Base-by-base conservation (phyloP, 305 asterid species). In the Ruellia speciosa region DNA sequence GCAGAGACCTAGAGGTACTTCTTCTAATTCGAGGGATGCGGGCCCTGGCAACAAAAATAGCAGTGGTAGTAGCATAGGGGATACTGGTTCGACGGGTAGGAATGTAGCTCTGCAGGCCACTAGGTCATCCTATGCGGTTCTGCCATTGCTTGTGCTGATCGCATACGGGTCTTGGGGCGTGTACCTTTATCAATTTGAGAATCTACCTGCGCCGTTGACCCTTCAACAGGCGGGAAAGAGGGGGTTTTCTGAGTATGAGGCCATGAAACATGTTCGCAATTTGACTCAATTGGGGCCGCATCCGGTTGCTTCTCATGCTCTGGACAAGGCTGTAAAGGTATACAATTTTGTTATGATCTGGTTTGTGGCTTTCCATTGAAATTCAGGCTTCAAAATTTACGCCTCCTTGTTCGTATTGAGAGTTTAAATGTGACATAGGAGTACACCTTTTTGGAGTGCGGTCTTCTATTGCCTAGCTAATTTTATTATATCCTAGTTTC, bases 191-290 rank as follows among this genome's bases (percentile, higher is more conserved):
- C 96, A 92, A 67, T 88, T 72, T 61, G 86, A 82, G 78, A 70
- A 39, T 48, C 69, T 92, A 52, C 99, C 95, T 7, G 58, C 39
- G 0, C 87, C 97, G 0, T 60, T 86, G 68, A 50, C 76, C 10
- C 79, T 82, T 34, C 68, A 76, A 56, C 88, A 76, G 60, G 96
- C 62, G 5, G 99, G 99, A n/a, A 92, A 88, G 72, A 76, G 97
- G 65, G 99, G 97, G 2, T 92, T 92, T 56, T 84, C 99, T 7
- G 99, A 92, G 85, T 62, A 76, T 5, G 94, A 79, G 78, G 95
- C 95, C 14, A 70, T 92, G 79, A 79, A 81, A 67, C 99, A 88
- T 66, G 96, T 88, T 13, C 47, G 62, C 59, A 90, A 84, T 4
- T 75, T 92, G 84, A 58, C 89, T 52, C 75, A 53, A 65, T 70